These are phyloP conservation scores for Hyaloscypha variabilis DNA, from an alignment of 495 filamentous ascomycete genomes.

Conservation along the genomic window DNA sequence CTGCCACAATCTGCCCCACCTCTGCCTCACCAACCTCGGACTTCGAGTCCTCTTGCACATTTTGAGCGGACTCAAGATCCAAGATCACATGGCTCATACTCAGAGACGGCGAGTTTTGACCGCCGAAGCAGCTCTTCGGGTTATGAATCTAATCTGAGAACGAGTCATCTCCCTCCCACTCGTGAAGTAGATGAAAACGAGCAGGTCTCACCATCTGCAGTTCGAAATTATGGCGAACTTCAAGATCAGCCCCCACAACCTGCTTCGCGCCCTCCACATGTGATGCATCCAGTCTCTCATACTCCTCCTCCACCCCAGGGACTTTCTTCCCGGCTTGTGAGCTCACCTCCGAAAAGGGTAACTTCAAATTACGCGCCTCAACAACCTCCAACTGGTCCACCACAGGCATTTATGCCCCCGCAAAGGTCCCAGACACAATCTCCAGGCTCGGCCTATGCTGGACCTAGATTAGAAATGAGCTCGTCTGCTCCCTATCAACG, in stretches of 20 bases:
- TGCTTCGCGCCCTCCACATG: slow-evolving; percentile 11
- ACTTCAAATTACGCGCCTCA: slow-evolving; percentile 48
- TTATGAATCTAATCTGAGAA: slow-evolving; percentile 47
- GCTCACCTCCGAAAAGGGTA: slow-evolving; percentile 58
- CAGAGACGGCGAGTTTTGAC: slow-evolving; percentile 38
- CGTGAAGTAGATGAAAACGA: slow-evolving; percentile 56
- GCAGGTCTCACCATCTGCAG: slow-evolving; percentile 34
- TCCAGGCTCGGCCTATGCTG: slow-evolving; percentile 52
- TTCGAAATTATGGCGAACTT: slow-evolving; percentile 22
- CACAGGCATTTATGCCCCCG: slow-evolving; percentile 43
- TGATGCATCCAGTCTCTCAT: slow-evolving; percentile 30
- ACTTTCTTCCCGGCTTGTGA: slow-evolving; percentile 33
- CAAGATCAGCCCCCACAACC: slow-evolving; percentile 24
- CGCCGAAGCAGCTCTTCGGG: slow-evolving; percentile 49
- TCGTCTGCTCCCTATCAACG: slow-evolving; percentile 37
- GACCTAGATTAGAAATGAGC: slow-evolving; percentile 31
- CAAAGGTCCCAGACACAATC: slow-evolving; percentile 86
- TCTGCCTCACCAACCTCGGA: slow-evolving; percentile 78
- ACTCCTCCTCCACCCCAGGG: slow-evolving; percentile 49
- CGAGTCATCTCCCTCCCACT: slow-evolving; percentile 53
- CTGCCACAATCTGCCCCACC: slow-evolving; percentile 25
- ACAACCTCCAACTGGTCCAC: slow-evolving; percentile 37
- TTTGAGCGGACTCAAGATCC: slow-evolving; percentile 50
- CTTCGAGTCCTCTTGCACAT: slow-evolving; percentile 83
- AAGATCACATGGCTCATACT: slow-evolving; percentile 31